These are phyloP conservation scores for Clarireedia monteithiana DNA, from an alignment of 2,329 filamentous ascomycete genomes.

Conservation along the genomic window DNA sequence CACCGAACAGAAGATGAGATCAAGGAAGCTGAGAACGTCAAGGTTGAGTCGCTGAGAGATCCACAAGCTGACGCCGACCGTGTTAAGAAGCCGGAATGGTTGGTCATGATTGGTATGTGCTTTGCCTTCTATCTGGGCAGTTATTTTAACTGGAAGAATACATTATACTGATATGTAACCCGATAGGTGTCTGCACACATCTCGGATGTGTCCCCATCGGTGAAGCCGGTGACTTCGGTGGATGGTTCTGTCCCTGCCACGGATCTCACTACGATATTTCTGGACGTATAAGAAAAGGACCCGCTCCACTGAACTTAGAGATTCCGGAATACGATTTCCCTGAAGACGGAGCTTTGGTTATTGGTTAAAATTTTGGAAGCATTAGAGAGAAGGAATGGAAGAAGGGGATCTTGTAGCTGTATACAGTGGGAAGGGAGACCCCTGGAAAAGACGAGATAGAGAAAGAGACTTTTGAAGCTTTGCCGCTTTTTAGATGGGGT, in stretches of 20 bases:
- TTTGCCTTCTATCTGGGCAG: background rate
- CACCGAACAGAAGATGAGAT: constrained; percentile 94
- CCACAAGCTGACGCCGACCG: constrained; percentile 86
- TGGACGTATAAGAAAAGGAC: constrained; percentile 94
- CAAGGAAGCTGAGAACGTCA: constrained; percentile 83
- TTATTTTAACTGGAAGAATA: background rate
- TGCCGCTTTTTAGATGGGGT: constrained; percentile 30
- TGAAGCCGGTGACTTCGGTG: constrained; percentile 94
- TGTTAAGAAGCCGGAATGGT: constrained; percentile 97
- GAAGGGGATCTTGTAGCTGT: constrained; percentile 7
- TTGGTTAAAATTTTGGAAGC: constrained; percentile 60
- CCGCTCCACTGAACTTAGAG: constrained; percentile 95
- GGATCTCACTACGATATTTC: constrained; percentile 99
- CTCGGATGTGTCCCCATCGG: constrained; percentile 98
- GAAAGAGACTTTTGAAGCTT: constrained; percentile 30
- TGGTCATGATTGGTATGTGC: constrained; percentile 87
- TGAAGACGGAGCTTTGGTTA: constrained; percentile 78
- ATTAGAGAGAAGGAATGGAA: background rate
- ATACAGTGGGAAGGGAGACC: constrained; percentile 4
- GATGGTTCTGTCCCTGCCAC: constrained; percentile 99
- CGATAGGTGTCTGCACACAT: constrained; percentile 90
- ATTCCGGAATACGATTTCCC: constrained; percentile 89
- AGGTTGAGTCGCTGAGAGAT: constrained; percentile 78
- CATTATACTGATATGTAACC: constrained; percentile 21
- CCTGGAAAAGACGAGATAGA: constrained; percentile 2